Evolutionary conservation across 192 early-diverging fungal species (phyloP).

Genomic region (Gonapodya sp.): DNA sequence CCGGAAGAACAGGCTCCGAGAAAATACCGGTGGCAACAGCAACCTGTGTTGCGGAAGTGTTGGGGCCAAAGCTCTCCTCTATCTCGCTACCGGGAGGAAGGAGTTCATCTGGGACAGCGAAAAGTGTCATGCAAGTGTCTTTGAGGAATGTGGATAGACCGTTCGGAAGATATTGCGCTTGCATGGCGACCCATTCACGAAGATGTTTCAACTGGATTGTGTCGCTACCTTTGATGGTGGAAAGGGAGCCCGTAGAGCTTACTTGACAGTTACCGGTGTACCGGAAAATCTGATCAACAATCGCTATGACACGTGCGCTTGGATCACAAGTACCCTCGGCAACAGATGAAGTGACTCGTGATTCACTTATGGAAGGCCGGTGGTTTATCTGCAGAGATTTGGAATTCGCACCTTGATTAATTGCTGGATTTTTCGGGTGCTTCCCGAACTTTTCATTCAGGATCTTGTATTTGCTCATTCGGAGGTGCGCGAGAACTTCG

Average conservation of each 20-base stretch:
- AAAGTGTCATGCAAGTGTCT: not conserved
- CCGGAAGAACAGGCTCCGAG: not conserved
- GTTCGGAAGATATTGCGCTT: not conserved
- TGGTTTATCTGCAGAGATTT: not conserved
- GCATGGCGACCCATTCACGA: slow-evolving; percentile 1
- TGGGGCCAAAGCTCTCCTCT: not conserved
- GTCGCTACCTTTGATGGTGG: not conserved
- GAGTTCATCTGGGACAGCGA: not conserved
- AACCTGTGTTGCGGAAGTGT: not conserved
- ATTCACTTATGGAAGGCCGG: not conserved
- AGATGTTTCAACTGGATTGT: not conserved
- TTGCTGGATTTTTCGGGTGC: not conserved
- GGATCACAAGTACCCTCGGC: not conserved
- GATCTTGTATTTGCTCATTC: not conserved
- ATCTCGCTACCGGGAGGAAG: not conserved
- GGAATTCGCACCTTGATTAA: not conserved
- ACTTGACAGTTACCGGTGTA: not conserved
- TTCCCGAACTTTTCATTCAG: not conserved
- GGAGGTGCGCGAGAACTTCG: not conserved
- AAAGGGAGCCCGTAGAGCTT: not conserved
- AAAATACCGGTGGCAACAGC: not conserved
- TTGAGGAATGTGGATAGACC: not conserved
- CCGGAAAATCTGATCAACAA: not conserved
- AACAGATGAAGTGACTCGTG: not conserved
- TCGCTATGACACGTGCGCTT: not conserved